These are phyloP conservation scores for Aspergillus ustus DNA, from an alignment of 2,329 filamentous ascomycete genomes.

Conservation along the genomic window DNA sequence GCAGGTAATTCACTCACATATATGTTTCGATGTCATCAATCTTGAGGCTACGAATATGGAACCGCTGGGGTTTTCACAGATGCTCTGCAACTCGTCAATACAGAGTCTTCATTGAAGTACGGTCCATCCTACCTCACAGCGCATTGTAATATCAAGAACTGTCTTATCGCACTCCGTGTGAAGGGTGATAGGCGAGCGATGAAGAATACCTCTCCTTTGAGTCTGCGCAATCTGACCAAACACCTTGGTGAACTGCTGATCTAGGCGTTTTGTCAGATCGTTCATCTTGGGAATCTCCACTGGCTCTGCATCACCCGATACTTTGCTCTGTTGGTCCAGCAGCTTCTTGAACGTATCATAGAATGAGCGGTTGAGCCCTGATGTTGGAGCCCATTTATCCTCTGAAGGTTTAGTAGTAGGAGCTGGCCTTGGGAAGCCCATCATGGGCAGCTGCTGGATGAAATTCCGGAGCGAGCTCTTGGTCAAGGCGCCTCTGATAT, in stretches of 20 bases:
- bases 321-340: constrained; percentile 55
- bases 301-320: constrained; percentile 53
- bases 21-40: constrained; percentile 38
- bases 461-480: constrained; percentile 68
- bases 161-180: constrained; percentile 43
- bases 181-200: constrained; percentile 61
- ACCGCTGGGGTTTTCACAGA: constrained; percentile 15
- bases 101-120: neutral
- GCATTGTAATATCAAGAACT: constrained; percentile 64
- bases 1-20: constrained; percentile 31
- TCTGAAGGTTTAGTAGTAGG: constrained; percentile 45
- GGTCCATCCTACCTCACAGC: constrained; percentile 47
- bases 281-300: constrained; percentile 65
- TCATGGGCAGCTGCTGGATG: constrained; percentile 47
- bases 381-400: constrained; percentile 45
- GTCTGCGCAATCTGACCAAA: constrained; percentile 72
- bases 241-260: constrained; percentile 62
- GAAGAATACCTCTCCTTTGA: constrained; percentile 69
- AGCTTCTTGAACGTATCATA: constrained; percentile 56
- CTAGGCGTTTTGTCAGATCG: constrained; percentile 65
- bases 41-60: constrained; percentile 41
- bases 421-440: constrained; percentile 33
- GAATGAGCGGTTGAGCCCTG: constrained; percentile 43
- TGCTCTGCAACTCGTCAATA: constrained; percentile 25
- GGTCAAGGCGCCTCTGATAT: constrained; percentile 73